Evolutionary conservation across 345 rosid species (phyloP).

Genomic region (Ceriops tagal): DNA sequence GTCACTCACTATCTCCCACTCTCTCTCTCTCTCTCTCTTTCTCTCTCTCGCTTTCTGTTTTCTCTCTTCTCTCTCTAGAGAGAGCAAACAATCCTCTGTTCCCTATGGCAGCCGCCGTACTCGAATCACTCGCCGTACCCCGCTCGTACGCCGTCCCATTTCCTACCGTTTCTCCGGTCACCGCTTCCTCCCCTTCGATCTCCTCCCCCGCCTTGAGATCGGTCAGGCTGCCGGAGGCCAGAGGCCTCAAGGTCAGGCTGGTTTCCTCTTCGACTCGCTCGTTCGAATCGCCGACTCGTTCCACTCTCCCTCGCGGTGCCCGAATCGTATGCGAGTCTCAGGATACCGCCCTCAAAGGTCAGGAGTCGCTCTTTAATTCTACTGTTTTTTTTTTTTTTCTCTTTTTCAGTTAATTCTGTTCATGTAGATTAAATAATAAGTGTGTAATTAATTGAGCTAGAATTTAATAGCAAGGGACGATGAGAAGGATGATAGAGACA

Average conservation of each 20-base stretch:
- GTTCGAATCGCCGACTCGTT: slow-evolving; percentile 5
- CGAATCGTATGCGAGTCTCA: slow-evolving; percentile 43
- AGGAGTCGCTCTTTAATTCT: neutral
- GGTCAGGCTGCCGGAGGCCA: slow-evolving; percentile 23
- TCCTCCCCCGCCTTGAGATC: slow-evolving; percentile 12
- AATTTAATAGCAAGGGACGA: too few species aligned
- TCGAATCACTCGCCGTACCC: slow-evolving; percentile 28
- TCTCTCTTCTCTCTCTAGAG: neutral
- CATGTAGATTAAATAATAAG: too few species aligned
- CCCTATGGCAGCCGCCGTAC: slow-evolving; percentile 45
- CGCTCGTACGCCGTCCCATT: slow-evolving; percentile 10
- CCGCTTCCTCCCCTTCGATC: slow-evolving; percentile 16
- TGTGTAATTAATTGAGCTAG: too few species aligned
- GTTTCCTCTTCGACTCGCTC: slow-evolving; percentile 9
- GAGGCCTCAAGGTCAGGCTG: slow-evolving; percentile 35
- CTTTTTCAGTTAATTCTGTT: neutral
- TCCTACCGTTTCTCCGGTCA: neutral
- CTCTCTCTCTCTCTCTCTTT: neutral
- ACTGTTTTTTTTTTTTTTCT: neutral
- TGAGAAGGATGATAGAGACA: too few species aligned
- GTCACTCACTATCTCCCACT: neutral
- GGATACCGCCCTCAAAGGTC: slow-evolving; percentile 41
- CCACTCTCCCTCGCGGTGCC: slow-evolving; percentile 13
- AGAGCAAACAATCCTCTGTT: neutral
- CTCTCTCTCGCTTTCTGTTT: neutral